These are phyloP conservation scores for Gloeopeniophorella convolvens DNA, from an alignment of 768 basidiomycete genomes.

Conservation along the genomic window DNA sequence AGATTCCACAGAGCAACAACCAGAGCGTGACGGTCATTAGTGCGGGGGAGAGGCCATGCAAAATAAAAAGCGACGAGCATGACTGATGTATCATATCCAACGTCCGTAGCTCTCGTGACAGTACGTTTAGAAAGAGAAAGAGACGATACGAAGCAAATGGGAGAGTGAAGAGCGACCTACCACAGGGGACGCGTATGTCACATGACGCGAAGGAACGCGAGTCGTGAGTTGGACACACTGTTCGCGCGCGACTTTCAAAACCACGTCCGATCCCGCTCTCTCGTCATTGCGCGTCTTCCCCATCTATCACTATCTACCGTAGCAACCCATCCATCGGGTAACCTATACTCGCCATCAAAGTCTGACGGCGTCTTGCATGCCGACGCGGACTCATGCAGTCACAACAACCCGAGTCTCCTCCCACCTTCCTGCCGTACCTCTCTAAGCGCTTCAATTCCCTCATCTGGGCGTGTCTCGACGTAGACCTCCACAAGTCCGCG, in stretches of 20 bases:
- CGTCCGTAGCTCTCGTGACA: not conserved
- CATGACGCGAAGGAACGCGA: slow-evolving; percentile 1
- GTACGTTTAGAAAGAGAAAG: not conserved
- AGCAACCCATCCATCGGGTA: slow-evolving; percentile 1
- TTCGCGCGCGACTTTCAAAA: not conserved
- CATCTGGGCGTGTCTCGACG: slow-evolving; percentile 81
- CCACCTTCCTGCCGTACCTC: slow-evolving; percentile 48
- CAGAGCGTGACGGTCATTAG: slow-evolving; percentile 65
- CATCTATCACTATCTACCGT: not conserved
- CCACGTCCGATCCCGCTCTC: not conserved
- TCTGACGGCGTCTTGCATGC: slow-evolving; percentile 4
- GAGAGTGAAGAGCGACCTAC: no score
- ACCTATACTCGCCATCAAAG: slow-evolving; percentile 34
- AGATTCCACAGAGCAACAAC: slow-evolving; percentile 53
- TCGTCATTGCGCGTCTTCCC: not conserved
- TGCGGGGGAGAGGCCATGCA: no score
- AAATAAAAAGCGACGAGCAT: no score
- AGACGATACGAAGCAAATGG: no score
- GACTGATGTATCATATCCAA: no score
- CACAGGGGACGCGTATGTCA: slow-evolving; percentile 14
- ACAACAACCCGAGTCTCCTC: slow-evolving; percentile 44
- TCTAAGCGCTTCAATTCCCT: slow-evolving; percentile 64
- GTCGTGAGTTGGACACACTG: slow-evolving; percentile 1
- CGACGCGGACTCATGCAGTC: slow-evolving; percentile 18
- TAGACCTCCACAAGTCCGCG: slow-evolving; percentile 70